Conservation (phyloP, 140 eudicot species). For the Erigeron philadelphicus region DNA sequence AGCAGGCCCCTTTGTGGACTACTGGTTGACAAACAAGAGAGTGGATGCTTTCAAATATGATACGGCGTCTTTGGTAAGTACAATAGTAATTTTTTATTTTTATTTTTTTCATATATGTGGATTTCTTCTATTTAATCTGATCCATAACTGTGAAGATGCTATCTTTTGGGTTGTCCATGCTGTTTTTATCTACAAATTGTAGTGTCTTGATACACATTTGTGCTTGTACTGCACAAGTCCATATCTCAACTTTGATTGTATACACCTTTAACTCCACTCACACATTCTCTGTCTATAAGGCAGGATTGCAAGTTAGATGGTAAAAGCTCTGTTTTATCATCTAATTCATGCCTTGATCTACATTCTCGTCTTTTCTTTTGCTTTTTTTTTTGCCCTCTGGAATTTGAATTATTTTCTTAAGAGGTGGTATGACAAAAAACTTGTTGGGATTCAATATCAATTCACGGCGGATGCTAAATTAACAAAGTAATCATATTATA, state of each 20-base stretch:
- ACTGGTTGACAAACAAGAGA: conserved; percentile 66
- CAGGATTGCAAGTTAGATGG: too few species aligned
- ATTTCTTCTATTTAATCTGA: not conserved
- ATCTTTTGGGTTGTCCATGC: conserved; percentile 8
- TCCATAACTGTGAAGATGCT: not conserved
- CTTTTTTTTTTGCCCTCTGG: too few species aligned
- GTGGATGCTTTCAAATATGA: conserved; percentile 58
- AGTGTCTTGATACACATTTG: not conserved
- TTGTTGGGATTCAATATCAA: too few species aligned
- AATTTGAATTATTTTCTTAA: too few species aligned
- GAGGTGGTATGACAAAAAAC: too few species aligned
- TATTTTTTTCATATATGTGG: conserved; percentile 1
- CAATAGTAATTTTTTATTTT: not conserved
- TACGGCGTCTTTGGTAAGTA: conserved; percentile 51
- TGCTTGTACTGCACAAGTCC: not conserved
- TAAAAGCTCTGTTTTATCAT: too few species aligned
- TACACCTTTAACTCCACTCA: not conserved
- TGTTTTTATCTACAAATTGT: not conserved
- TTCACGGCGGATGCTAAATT: too few species aligned
- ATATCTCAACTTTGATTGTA: not conserved
- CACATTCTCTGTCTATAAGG: too few species aligned
- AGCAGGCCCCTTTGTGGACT: conserved; percentile 75
- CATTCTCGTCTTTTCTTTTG: too few species aligned
- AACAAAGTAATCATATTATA: too few species aligned
- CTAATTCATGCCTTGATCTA: too few species aligned